Base-by-base conservation (phyloP, 1,284 basidiomycete species). In the Trichosporon sp. region DNA sequence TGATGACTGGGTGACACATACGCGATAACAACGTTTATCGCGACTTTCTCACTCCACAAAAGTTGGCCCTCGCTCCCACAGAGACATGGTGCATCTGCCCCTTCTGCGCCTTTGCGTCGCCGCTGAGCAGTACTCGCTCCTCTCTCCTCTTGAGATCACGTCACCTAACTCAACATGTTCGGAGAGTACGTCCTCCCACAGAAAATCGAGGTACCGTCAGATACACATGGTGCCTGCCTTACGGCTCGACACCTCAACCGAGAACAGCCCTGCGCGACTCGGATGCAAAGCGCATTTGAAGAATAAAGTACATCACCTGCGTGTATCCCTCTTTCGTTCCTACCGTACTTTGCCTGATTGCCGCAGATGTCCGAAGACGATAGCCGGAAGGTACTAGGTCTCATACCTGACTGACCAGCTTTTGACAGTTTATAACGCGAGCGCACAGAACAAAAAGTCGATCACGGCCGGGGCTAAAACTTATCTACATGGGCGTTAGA, bases 41-140 rank as follows among this genome's bases (percentile, higher is more conserved):
- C 5, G 6, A 37, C 16, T 37, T 63, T 37, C 59, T 63, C 59
- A 63, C 59, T 63, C 59, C 32, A 63, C 59, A 63, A 35, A 63
- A 26, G 21, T 14, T 14, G 7, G 2, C 43, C 16, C 43, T 46
- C 16, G 43, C 43, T 46, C 43, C n/a, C 43, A 16, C 43, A 46
- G 43, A n/a, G 4, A 46, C 43, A 46, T 4, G 16, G 43, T 46
- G 4, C 43, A 16, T 46, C 43, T 46, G 43, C n/a, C n/a, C 43
- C 43, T 46, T 14, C 43, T 16, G 43, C n/a, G 4, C 43, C 43
- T 46, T 4, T 46, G 16, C 43, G 16, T 46, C 14, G 43, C 43
- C 43, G 43, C 14, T 14, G 43, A 7, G 43, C 43, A 16, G 4
- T 4, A 11, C 16, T n/a, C 14, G 43, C 43, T 46, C 1, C 14